Evolutionary conservation across 108 stramenopile species (phyloP), one percentile per base, ranked within the genome.

Genomic region (Asterionellopsis glacialis): DNA sequence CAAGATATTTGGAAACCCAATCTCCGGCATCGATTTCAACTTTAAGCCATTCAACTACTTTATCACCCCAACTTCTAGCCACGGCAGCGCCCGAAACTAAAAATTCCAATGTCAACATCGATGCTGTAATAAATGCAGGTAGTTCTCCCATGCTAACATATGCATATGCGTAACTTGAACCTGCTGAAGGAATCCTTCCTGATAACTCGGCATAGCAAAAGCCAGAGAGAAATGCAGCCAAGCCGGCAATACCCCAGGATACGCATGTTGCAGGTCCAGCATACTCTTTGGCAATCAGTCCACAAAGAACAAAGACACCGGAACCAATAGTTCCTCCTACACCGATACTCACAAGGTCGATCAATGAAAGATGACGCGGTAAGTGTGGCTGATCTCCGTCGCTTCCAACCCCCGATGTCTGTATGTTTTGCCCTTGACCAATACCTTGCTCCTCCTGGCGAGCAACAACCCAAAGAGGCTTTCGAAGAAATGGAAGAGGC

Each of bases 61-160:
- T 90, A 50, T 87, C 85, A 21, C 86, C 88, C 85, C 88, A 90
- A 27, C 68, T 75, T 45, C 84, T 61, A 9, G 88, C 88, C 0
- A 90, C 80, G 0, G 88, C 88, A 38, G 79, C 65, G 14, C 76
- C 80, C 13, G 74, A 66, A 24, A 84, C 18, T 11, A 66, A 44
- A 57, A 75, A 79, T 44, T 79, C 77, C 21, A 90, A 60, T 27
- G 83, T 79, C 56, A 87, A 42, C 63, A 86, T 88, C 14, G 64
- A 61, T 16, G 68, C 88, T 19, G 86, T 82, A 23, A 87, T 41
- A 5, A 83, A 76, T 7, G 86, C 80, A 4, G 80, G 76, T 24
- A 80, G 53, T 48, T 86, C 87, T 47, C 77, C 77, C 77, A 79
- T 73, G 0, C 61, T 65, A 28, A 67, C 47, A 45, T 64, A 72